These are phyloP conservation scores for Sarocladium brachiariae DNA, from an alignment of 2,329 filamentous ascomycete species.

Conservation along the genomic window DNA sequence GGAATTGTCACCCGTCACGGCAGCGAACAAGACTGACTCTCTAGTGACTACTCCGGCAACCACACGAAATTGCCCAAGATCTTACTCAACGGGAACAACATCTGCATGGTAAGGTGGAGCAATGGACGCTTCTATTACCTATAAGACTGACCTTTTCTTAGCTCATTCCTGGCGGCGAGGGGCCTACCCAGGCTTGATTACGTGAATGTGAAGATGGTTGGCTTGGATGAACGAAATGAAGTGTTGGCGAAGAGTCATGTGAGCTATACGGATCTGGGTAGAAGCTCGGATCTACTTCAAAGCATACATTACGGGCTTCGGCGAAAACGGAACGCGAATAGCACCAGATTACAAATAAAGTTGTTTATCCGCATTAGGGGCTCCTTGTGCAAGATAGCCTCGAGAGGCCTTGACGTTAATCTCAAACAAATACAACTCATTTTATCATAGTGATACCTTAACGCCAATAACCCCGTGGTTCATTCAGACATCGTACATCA, in stretches of 20 bases:
- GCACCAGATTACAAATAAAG: not conserved
- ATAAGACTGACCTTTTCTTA: constrained; percentile 23
- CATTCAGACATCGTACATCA: not conserved
- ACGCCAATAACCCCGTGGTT: not conserved
- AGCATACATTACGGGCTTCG: too few species aligned
- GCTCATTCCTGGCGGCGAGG: constrained; percentile 74
- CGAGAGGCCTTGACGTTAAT: not conserved
- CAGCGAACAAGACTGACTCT: constrained; percentile 4
- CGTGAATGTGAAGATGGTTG: too few species aligned
- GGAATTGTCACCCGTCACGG: not conserved
- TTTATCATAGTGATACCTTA: not conserved
- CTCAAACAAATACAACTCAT: not conserved
- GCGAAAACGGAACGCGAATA: not conserved
- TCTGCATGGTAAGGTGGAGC: constrained; percentile 80
- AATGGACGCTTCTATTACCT: not conserved
- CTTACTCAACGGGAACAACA: constrained; percentile 93
- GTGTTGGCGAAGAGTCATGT: too few species aligned
- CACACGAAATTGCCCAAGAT: constrained; percentile 91
- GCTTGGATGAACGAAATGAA: too few species aligned
- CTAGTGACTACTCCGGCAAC: constrained; percentile 81
- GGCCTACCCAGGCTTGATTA: constrained; percentile 36
- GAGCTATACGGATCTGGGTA: not conserved
- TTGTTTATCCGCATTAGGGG: not conserved
- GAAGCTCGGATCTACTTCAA: too few species aligned
- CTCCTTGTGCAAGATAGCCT: not conserved